Evolutionary conservation across 352 stramenopile genomes (phyloP), one percentile per base, ranked within the genome.

Genomic region (Peronospora farinosa): DNA sequence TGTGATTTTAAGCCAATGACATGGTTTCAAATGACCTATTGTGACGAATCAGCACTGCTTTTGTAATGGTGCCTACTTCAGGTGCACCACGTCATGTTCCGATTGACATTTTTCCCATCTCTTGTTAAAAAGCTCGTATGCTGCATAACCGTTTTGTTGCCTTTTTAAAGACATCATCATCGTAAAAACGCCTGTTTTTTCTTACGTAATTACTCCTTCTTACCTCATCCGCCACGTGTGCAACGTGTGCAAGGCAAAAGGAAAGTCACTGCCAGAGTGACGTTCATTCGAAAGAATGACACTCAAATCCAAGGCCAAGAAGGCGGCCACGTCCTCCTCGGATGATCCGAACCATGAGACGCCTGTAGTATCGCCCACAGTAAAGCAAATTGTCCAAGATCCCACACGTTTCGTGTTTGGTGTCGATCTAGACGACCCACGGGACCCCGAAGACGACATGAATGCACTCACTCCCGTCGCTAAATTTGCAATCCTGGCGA

Each of bases 401-500:
- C 15, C 44, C 1, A 35, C 36, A 9, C 51, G 51, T 23, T 16
- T 72, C 10, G 69, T 87, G n/a, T 87, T 89, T 40, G 78, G 75
- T 48, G 78, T 89, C 25, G 57, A 75, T 46, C 60, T 82, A 19
- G 70, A 84, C 54, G 66, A 75, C 27, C 59, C 65, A 8, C 60
- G 55, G 7, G 78, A 90, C 50, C 54, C 71, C 11, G 81, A 90
- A 37, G 82, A 95, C 53, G 81, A 93, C 15, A 47, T 72, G 27
- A 88, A 66, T 27, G 76, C 74, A 40, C 53, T 96, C 19, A 80
- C 74, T 35, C 78, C 83, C 3, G 72, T 94, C 16, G 72, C 88
- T 52, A 95, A 96, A 61, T 96, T 87, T 65, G 82, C 66, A 8
- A 96, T 97, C 47, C 56, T 97, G 15, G 84, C 75, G 53, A 83